These are phyloP conservation scores for Colletotrichum neosansevieriae DNA, from an alignment of 2,329 filamentous ascomycete genomes.

Conservation along the genomic window DNA sequence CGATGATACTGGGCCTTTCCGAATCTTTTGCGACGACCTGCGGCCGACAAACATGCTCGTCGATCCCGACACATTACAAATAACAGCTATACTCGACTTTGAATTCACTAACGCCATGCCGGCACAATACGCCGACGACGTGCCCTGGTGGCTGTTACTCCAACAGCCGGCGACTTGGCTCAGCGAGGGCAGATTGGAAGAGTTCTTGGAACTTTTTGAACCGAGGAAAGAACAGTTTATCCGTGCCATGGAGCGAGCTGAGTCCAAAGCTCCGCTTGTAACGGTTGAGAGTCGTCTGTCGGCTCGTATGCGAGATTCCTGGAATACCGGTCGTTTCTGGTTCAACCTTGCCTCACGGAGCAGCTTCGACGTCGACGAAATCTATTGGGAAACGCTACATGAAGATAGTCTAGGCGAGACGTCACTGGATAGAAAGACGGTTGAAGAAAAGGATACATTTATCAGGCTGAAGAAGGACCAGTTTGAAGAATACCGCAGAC, in stretches of 20 bases:
- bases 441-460: no score
- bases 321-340: conserved; percentile 51
- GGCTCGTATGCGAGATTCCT: conserved; percentile 50
- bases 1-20: conserved; percentile 51
- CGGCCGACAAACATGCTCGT: conserved; percentile 54
- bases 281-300: conserved; percentile 37
- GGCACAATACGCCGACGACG: conserved; percentile 52
- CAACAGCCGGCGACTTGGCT: conserved; percentile 42
- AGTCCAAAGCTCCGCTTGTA: conserved; percentile 35
- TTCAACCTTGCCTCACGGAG: conserved; percentile 52
- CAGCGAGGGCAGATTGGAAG: conserved; percentile 50
- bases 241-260: conserved; percentile 47
- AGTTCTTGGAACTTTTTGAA: conserved; percentile 35
- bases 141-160: conserved; percentile 55
- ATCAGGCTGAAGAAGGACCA: no score
- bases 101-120: conserved; percentile 58
- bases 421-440: no score
- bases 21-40: conserved; percentile 55
- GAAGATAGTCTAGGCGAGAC: no score
- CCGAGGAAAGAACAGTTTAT: conserved; percentile 45
- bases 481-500: no score
- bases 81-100: conserved; percentile 54
- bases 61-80: conserved; percentile 49
- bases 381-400: conserved; percentile 46
- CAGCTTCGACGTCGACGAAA: conserved; percentile 51